Conservation (phyloP, 371 early-diverging fungal genomes). For the Haplosporangium sp. region DNA sequence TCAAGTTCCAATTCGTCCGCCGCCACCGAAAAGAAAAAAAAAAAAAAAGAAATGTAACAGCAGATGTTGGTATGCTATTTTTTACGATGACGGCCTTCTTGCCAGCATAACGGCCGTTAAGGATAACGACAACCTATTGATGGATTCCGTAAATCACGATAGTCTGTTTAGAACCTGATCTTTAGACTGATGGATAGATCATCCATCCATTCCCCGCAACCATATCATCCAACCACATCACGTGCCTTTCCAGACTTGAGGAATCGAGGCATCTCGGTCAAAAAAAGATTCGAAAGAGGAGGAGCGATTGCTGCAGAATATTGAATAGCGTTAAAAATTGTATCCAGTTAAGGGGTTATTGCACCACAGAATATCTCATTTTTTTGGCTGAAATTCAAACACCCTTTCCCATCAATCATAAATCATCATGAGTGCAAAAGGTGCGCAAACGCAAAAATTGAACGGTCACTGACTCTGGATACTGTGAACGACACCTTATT, state of each 20-base stretch:
- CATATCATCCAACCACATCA: conserved; percentile 8
- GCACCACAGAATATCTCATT: background rate
- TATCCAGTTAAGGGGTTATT: too few species aligned
- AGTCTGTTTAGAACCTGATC: conserved; percentile 8
- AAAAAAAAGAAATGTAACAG: conserved; percentile 4
- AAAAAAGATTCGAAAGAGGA: conserved; percentile 18
- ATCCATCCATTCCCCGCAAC: conserved; percentile 10
- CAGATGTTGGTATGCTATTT: conserved; percentile 69
- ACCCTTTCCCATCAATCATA: background rate
- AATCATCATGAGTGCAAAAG: conserved; percentile 25
- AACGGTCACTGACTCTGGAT: conserved; percentile 2
- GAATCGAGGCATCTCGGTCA: conserved; percentile 33
- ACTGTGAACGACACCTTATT: background rate
- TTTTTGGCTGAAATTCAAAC: background rate
- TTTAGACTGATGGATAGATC: conserved; percentile 20
- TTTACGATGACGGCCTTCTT: conserved; percentile 99
- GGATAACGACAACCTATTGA: conserved; percentile 93
- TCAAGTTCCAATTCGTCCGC: background rate
- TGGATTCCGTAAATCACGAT: background rate
- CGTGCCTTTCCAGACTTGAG: conserved; percentile 34
- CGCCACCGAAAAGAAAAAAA: background rate
- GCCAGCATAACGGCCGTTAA: conserved; percentile 98
- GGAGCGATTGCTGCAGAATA: background rate
- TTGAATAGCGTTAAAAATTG: background rate
- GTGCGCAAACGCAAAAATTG: conserved; percentile 12